Conservation (phyloP, 257 asterid species). For the Solanum tarijense region DNA sequence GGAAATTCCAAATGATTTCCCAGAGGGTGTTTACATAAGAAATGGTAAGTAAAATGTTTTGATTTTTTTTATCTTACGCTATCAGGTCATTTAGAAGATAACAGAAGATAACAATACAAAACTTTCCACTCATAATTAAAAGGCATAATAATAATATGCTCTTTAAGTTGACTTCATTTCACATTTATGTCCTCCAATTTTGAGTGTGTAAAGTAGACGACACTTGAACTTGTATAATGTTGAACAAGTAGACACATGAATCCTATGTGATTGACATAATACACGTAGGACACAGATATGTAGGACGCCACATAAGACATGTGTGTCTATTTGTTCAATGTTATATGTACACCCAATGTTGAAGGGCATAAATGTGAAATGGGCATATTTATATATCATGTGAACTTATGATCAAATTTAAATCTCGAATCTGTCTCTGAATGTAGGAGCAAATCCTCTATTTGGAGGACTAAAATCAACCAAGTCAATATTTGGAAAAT, state of each 20-base stretch:
- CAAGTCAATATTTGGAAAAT: constrained; percentile 25
- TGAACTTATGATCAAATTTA: background rate
- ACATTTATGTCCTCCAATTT: background rate
- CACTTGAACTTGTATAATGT: background rate
- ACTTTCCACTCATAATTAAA: background rate
- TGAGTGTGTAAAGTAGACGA: background rate
- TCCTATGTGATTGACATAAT: too few relatives aligned
- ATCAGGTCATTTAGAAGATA: background rate
- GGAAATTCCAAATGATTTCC: constrained; percentile 41
- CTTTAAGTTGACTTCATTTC: too few relatives aligned
- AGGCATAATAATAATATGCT: background rate
- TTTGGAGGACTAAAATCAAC: constrained; percentile 33
- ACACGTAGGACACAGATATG: too few relatives aligned
- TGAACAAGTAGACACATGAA: background rate
- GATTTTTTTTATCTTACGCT: background rate
- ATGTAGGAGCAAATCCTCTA: constrained; percentile 32
- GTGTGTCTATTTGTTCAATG: too few relatives aligned
- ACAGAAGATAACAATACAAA: background rate
- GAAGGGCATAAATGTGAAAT: too few relatives aligned
- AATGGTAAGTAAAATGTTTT: constrained; percentile 19
- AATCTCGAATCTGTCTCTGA: background rate
- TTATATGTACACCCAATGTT: background rate
- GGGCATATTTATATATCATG: too few relatives aligned
- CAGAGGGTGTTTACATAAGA: constrained; percentile 50
- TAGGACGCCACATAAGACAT: too few relatives aligned